A percentile compares a stretch with the other conserved stretches of the same genome.
These are phyloP conservation scores for Aspergillus asperescens DNA, from an alignment of 495 filamentous ascomycete genomes.

Conservation along the genomic window DNA sequence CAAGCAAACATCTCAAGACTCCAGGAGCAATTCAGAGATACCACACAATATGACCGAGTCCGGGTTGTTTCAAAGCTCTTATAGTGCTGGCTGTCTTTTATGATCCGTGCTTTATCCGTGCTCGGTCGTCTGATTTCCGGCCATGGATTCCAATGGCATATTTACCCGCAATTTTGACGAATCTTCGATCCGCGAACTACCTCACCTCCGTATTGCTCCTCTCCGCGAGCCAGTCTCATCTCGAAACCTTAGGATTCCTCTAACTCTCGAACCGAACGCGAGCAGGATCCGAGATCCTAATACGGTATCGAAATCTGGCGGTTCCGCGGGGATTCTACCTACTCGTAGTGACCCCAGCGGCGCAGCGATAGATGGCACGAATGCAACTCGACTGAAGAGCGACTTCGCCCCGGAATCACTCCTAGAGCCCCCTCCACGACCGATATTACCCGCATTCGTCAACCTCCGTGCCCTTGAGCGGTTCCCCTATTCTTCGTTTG, in stretches of 20 bases:
- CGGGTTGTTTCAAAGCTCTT: slow-evolving; percentile 1
- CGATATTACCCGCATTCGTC: slow-evolving; percentile 44
- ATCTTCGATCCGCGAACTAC: slow-evolving; percentile 40
- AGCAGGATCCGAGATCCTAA: slow-evolving; percentile 31
- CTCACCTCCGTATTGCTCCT: slow-evolving; percentile 47
- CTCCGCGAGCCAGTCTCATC: slow-evolving; percentile 45
- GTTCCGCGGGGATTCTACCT: slow-evolving; percentile 27
- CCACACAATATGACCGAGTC: slow-evolving; percentile 9
- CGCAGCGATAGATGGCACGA: slow-evolving; percentile 30
- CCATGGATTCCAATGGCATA: slow-evolving; percentile 33
- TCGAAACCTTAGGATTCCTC: slow-evolving; percentile 38
- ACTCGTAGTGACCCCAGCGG: slow-evolving; percentile 18
- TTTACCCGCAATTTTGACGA: slow-evolving; percentile 36
- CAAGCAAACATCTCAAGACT: neutral
- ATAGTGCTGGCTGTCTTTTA: slow-evolving; percentile 7
- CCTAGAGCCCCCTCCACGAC: slow-evolving; percentile 36
- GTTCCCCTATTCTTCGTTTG: slow-evolving; percentile 41
- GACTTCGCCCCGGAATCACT: slow-evolving; percentile 30
- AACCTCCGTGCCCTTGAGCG: slow-evolving; percentile 45
- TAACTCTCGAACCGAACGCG: slow-evolving; percentile 46
- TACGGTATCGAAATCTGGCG: slow-evolving; percentile 29
- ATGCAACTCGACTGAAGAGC: slow-evolving; percentile 31
- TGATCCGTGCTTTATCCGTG: slow-evolving; percentile 1
- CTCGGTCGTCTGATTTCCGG: slow-evolving; percentile 8
- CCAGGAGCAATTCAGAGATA: neutral